Conservation (phyloP, 2,329 filamentous ascomycete species). For the Fusarium brevicatenulatum region DNA sequence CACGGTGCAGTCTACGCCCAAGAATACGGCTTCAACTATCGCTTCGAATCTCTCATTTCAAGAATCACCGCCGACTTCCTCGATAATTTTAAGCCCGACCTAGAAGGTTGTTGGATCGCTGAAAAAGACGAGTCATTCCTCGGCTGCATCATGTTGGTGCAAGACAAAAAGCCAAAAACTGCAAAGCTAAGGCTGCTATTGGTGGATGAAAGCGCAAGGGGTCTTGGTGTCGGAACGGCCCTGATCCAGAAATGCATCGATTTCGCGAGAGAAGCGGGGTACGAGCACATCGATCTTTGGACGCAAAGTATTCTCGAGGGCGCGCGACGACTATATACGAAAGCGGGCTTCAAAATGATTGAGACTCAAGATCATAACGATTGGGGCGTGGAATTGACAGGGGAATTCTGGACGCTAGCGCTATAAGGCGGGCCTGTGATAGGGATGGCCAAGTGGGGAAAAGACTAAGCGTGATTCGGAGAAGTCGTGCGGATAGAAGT, state of each 20-base stretch:
- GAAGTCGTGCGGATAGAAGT: too few relatives aligned
- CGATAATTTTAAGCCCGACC: not conserved
- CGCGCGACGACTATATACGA: not conserved
- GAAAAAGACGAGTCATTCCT: not conserved
- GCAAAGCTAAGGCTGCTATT: slow-evolving; percentile 4
- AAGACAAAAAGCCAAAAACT: slow-evolving; percentile 1
- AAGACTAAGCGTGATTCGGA: not conserved
- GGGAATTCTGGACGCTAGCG: not conserved
- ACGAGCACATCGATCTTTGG: not conserved
- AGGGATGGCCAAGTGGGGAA: not conserved
- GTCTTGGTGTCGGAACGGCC: not conserved
- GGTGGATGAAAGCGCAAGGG: slow-evolving; percentile 1
- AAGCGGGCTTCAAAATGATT: not conserved
- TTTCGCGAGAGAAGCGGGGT: not conserved
- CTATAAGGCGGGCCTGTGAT: not conserved
- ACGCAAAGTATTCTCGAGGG: not conserved
- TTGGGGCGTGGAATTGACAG: not conserved
- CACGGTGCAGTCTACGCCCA: not conserved
- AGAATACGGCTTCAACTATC: not conserved
- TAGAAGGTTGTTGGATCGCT: slow-evolving; percentile 5
- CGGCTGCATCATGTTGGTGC: not conserved
- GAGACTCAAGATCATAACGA: not conserved
- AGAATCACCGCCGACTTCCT: slow-evolving; percentile 4
- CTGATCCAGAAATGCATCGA: slow-evolving; percentile 7
- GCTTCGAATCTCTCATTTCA: not conserved